Evolutionary conservation across 768 basidiomycete species (phyloP).

Genomic region (Boletus pseudo-olivaceus): DNA sequence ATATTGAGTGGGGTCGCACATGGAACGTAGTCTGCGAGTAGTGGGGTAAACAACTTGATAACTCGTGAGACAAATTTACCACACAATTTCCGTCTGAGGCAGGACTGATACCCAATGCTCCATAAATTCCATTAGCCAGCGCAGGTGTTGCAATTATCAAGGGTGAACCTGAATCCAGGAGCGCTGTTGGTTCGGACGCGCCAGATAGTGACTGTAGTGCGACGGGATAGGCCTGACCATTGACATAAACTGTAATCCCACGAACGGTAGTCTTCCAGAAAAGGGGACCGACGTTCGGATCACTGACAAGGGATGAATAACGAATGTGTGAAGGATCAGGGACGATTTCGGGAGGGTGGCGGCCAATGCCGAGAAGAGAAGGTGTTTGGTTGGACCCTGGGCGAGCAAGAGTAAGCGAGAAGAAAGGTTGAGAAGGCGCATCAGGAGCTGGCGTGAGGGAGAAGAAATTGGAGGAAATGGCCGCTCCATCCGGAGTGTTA

Average conservation of each 20-base stretch:
- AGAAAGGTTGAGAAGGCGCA: conserved; percentile 60
- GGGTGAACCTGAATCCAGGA: conserved; percentile 73
- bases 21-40: conserved; percentile 62
- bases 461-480: conserved; percentile 68
- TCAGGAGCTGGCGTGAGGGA: conserved; percentile 51
- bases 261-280: conserved; percentile 64
- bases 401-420: conserved; percentile 64
- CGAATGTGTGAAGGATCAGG: conserved; percentile 48
- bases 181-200: conserved; percentile 51
- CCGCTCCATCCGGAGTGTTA: conserved; percentile 60
- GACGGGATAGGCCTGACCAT: conserved; percentile 41
- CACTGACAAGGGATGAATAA: conserved; percentile 47
- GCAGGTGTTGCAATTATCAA: conserved; percentile 55
- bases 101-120: conserved; percentile 62
- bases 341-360: conserved; percentile 55
- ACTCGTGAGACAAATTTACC: conserved; percentile 21
- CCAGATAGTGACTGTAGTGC: conserved; percentile 41
- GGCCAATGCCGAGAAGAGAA: conserved; percentile 64
- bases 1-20: conserved; percentile 71
- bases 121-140: conserved; percentile 76
- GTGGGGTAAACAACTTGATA: conserved; percentile 5
- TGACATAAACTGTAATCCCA: conserved; percentile 59
- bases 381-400: conserved; percentile 59
- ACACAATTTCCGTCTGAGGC: conserved; percentile 60
- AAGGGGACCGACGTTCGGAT: conserved; percentile 35